A percentile compares a stretch with the other conserved stretches of the same genome.
Evolutionary conservation across 345 rosid species (phyloP).

Genomic region (Ailanthus altissimus): DNA sequence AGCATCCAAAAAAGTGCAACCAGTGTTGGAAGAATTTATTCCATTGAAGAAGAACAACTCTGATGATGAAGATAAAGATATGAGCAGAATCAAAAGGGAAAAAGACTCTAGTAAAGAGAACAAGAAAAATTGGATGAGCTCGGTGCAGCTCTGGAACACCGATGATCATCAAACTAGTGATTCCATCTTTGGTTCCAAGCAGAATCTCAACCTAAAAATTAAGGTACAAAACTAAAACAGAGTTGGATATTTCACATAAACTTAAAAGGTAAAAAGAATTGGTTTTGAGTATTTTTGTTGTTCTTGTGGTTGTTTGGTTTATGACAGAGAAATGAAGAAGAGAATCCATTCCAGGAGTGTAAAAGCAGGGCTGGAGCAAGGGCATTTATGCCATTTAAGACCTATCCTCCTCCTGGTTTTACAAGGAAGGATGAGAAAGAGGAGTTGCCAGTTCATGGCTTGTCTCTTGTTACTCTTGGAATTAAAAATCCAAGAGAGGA

Average conservation of each 20-base stretch:
- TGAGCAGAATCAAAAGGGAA: constrained; percentile 27
- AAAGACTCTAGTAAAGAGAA: constrained; percentile 42
- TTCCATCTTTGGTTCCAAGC: constrained; percentile 32
- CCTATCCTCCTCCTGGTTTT: constrained; percentile 24
- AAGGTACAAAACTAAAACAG: constrained; percentile 38
- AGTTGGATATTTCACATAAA: background rate
- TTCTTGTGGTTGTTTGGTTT: background rate
- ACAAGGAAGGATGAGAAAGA: constrained; percentile 36
- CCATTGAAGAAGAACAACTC: constrained; percentile 47
- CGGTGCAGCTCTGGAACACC: constrained; percentile 65
- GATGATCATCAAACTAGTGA: constrained; percentile 30
- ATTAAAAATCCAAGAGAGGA: constrained; percentile 59
- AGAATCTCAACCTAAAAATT: constrained; percentile 38
- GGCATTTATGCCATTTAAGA: constrained; percentile 46
- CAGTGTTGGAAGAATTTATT: constrained; percentile 73
- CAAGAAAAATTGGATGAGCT: constrained; percentile 72
- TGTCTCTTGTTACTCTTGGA: constrained; percentile 57
- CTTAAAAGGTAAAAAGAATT: background rate
- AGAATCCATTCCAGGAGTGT: constrained; percentile 36
- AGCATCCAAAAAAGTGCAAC: constrained; percentile 41
- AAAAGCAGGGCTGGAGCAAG: constrained; percentile 36
- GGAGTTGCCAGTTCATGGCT: constrained; percentile 37
- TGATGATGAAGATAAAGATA: constrained; percentile 33
- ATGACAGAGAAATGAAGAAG: constrained; percentile 51
- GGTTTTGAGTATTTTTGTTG: background rate